Evolutionary conservation across 148 eudicot species (phyloP).

Genomic region (Cornus controversa): DNA sequence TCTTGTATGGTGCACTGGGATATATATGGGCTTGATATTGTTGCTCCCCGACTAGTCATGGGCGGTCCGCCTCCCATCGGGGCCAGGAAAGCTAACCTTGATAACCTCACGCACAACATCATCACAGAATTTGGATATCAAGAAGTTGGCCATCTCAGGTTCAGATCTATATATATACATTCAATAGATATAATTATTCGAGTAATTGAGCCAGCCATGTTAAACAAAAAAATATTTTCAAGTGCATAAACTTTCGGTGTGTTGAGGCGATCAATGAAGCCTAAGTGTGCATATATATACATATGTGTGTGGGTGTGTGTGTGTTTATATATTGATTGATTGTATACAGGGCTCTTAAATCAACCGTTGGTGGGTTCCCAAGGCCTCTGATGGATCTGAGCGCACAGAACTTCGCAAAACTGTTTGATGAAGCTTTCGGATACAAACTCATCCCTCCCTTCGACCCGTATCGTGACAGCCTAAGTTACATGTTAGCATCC

Average conservation of each 20-base stretch:
- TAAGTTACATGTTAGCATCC: slow-evolving; percentile 58
- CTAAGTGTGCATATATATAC: too few relatives aligned
- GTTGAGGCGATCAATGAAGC: too few relatives aligned
- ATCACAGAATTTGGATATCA: slow-evolving; percentile 57
- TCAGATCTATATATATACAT: not conserved
- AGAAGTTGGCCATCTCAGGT: slow-evolving; percentile 92
- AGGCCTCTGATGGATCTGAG: slow-evolving; percentile 74
- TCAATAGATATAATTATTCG: too few relatives aligned
- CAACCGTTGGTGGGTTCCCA: slow-evolving; percentile 63
- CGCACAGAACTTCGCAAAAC: slow-evolving; percentile 38
- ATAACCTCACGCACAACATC: slow-evolving; percentile 26
- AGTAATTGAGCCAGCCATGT: too few relatives aligned
- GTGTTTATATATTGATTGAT: not conserved
- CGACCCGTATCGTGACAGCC: slow-evolving; percentile 65
- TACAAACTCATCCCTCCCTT: slow-evolving; percentile 58
- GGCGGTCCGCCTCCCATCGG: slow-evolving; percentile 88
- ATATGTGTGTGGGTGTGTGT: too few relatives aligned
- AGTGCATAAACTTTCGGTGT: too few relatives aligned
- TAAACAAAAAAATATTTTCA: too few relatives aligned
- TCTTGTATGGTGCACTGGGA: slow-evolving; percentile 63
- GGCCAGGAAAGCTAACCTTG: slow-evolving; percentile 68
- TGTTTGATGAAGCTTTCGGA: slow-evolving; percentile 59
- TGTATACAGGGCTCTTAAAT: slow-evolving; percentile 45
- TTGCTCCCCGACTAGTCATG: slow-evolving; percentile 48
- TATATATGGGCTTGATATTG: slow-evolving; percentile 52